Evolutionary conservation across 768 basidiomycete genomes (phyloP), one percentile per base, ranked within the genome.

Genomic region (Mycena galopus): DNA sequence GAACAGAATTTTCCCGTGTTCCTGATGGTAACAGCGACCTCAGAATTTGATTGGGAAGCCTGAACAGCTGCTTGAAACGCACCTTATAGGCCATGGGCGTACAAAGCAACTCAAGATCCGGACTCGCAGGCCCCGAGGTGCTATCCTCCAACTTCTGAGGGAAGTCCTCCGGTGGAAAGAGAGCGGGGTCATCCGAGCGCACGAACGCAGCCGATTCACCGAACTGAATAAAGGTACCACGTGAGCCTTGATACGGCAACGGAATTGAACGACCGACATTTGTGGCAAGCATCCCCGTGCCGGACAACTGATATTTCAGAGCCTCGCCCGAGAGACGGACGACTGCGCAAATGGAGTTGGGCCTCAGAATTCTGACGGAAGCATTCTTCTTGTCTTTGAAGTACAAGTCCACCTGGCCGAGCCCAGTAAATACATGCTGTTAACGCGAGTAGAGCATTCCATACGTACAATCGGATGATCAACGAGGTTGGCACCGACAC

Each of bases 381-480:
- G 77, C 70, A 56, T 85, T 83, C 10, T 77, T 80, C 72, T 88
- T 90, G 72, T 89, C 89, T 75, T 85, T 87, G 78, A 90, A 84
- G 71, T 86, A 83, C 27, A 92, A 67, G 75, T 88, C 84, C 63
- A 93, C n/a, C n/a, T n/a, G n/a, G n/a, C n/a, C n/a, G n/a, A n/a
- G n/a, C n/a, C n/a, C n/a, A n/a, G n/a, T n/a, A n/a, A n/a, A n/a
- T n/a, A n/a, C n/a, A n/a, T n/a, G n/a, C n/a, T n/a, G n/a, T n/a
- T n/a, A n/a, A n/a, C n/a, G n/a, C n/a, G n/a, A n/a, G n/a, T n/a
- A n/a, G n/a, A n/a, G n/a, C n/a, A n/a, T n/a, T n/a, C n/a, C n/a
- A n/a, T n/a, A n/a, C n/a, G n/a, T n/a, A n/a, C 85, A 30, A 87
- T 84, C 2, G 87, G 85, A 74, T 97, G 96, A 79, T 97, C 96